Conservation (phyloP, 352 stramenopile species). For the Pythium phragmitis region DNA sequence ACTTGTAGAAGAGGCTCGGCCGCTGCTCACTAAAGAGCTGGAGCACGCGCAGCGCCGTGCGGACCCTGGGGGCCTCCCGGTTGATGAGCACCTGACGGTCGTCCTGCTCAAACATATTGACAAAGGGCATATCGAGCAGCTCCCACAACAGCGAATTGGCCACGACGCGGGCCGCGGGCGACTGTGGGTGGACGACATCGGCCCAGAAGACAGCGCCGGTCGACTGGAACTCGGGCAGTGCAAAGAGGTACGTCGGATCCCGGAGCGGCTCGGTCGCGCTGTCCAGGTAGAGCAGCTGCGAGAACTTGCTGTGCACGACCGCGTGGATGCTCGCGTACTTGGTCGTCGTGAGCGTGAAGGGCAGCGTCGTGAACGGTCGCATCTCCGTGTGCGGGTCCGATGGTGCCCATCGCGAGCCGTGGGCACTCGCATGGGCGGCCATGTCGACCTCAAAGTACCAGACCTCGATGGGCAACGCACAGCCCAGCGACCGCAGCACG, state of each 20-base stretch:
- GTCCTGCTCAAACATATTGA: slow-evolving; percentile 33
- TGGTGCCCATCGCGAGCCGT: not conserved
- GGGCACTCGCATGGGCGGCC: not conserved
- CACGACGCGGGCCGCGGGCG: slow-evolving; percentile 25
- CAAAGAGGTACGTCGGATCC: slow-evolving; percentile 33
- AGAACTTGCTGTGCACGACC: slow-evolving; percentile 25
- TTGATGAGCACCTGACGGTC: slow-evolving; percentile 25
- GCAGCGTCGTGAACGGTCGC: slow-evolving; percentile 4
- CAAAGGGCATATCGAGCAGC: slow-evolving; percentile 29
- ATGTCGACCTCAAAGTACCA: slow-evolving; percentile 26
- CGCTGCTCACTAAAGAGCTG: slow-evolving; percentile 22
- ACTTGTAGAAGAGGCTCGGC: slow-evolving; percentile 23
- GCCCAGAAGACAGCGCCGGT: slow-evolving; percentile 32
- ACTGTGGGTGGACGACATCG: slow-evolving; percentile 24
- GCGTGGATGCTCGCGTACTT: slow-evolving; percentile 24
- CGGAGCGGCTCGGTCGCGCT: slow-evolving; percentile 16
- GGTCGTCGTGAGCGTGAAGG: slow-evolving; percentile 1
- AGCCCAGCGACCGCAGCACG: slow-evolving; percentile 16
- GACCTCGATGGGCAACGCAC: slow-evolving; percentile 27
- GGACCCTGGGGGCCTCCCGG: not conserved
- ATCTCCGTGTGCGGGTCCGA: not conserved
- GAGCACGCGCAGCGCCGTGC: slow-evolving; percentile 20
- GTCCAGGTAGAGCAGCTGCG: slow-evolving; percentile 24
- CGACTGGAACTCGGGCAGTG: slow-evolving; percentile 13
- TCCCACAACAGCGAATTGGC: slow-evolving; percentile 24